Base-by-base conservation (phyloP, 257 asterid species). In the Primulina tabacum region DNA sequence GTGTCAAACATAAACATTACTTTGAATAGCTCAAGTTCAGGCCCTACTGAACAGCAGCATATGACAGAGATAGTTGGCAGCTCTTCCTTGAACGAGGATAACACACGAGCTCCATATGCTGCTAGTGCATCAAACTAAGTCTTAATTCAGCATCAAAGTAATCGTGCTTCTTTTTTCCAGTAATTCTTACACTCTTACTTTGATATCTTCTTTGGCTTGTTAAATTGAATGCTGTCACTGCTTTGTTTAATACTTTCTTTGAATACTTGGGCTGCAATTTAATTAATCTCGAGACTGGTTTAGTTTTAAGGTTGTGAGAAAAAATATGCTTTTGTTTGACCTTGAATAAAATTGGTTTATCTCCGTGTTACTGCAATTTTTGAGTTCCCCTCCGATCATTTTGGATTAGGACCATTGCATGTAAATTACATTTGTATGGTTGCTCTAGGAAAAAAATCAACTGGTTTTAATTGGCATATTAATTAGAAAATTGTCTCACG, bases 41-140 rank as follows among this genome's bases (percentile, higher is more conserved):
- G 40, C 55, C 78, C 64, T 67, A 40, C 70, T 16, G 73, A 73
- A 58, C 83, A 72, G 75, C 84, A 52, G 20, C 55, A 43, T 43
- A 43, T 59, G 35, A 18, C 73, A 40, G 86, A 79, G 72, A 68
- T 65, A 7, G 70, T 47, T 47, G 62, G 71, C 71, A 62, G 76
- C 64, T 75, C 60, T 67, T 71, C 86, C 34, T 24, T 68, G 65
- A 72, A 52, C 4, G 85, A 77, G 72, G 76, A 66, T 62, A 67
- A 26, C 30, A 56, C 62, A 20, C 79, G 70, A 69, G 69, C 83
- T 76, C 80, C 87, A 65, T 72, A 71, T 70, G 75, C 86, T 80
- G 69, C 87, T 59, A 76, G 76, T 72, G 71, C 78, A 29, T 77
- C 84, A 50, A 76, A n/a, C 69, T 84, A 62, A 81, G 38, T 43